Percentiles rank a stretch among this genome's conserved stretches.
These are phyloP conservation scores for Kurtzmaniella quercitrusa DNA, from an alignment of 1,139 yeast species.

Conservation along the genomic window DNA sequence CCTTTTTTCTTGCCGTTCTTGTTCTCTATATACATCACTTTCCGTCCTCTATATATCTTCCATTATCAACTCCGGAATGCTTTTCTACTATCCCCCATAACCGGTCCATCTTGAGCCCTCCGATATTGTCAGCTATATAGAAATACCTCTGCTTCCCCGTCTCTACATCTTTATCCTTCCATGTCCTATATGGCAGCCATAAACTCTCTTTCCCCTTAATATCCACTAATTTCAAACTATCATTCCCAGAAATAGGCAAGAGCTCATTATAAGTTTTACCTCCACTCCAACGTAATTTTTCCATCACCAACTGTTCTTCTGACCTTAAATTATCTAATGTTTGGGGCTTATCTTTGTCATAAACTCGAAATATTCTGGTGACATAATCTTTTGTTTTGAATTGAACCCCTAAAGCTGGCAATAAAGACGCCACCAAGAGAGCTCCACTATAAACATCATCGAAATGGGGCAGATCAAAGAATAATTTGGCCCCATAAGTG, in stretches of 20 bases:
- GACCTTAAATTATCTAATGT: constrained; percentile 55
- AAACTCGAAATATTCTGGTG: constrained; percentile 65
- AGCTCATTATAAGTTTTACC: constrained; percentile 61
- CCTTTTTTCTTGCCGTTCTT: neutral
- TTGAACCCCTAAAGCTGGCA: constrained; percentile 50
- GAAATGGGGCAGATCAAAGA: constrained; percentile 52
- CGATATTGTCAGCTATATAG: constrained; percentile 69
- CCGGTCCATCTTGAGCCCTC: constrained; percentile 81
- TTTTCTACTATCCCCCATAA: constrained; percentile 76
- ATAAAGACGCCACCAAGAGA: constrained; percentile 32
- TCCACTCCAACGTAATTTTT: constrained; percentile 65
- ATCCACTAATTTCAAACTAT: constrained; percentile 34
- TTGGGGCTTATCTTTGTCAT: constrained; percentile 60
- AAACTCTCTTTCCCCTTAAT: constrained; percentile 21
- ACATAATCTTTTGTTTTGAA: constrained; percentile 66
- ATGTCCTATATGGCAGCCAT: constrained; percentile 54
- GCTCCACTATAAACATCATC: constrained; percentile 51
- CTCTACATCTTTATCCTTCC: constrained; percentile 45
- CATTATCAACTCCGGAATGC: constrained; percentile 63
- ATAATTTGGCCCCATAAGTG: constrained; percentile 49
- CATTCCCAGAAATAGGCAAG: constrained; percentile 43
- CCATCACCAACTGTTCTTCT: constrained; percentile 66
- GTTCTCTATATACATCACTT: neutral
- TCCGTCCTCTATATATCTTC: constrained; percentile 40
- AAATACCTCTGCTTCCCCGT: constrained; percentile 34